A percentile compares a stretch with the other conserved stretches of the same genome.
These are phyloP conservation scores for Diospyros lotus DNA, from an alignment of 148 eudicot species.

Conservation along the genomic window DNA sequence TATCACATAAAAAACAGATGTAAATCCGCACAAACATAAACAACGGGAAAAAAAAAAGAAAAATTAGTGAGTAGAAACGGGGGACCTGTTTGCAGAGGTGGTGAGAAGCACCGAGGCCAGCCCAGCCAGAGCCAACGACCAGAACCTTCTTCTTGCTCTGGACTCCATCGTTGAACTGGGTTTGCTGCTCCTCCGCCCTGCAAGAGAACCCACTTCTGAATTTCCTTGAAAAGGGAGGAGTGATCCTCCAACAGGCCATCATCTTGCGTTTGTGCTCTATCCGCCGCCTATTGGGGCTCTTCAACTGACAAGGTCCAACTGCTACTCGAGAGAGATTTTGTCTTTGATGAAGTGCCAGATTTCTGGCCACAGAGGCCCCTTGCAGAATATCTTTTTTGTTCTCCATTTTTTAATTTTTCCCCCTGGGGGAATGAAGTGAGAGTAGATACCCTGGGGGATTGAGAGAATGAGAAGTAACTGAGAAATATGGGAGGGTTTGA, in stretches of 20 bases:
- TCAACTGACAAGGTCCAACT: neutral
- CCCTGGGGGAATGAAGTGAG: no score
- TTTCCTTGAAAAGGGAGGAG: constrained; percentile 18
- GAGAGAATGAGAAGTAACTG: no score
- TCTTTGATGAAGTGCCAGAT: neutral
- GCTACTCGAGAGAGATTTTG: neutral
- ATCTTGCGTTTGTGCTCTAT: neutral
- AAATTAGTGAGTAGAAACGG: neutral
- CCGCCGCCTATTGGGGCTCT: no score
- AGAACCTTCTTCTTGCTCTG: constrained; percentile 49
- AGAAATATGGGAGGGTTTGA: no score
- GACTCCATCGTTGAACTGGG: constrained; percentile 10
- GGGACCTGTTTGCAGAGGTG: constrained; percentile 69
- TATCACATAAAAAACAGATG: no score
- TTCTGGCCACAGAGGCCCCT: constrained; percentile 3
- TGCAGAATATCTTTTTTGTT: no score
- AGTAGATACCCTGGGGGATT: no score
- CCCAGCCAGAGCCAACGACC: constrained; percentile 78
- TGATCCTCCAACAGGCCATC: constrained; percentile 19
- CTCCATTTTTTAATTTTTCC: no score
- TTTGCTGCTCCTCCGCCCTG: constrained; percentile 42
- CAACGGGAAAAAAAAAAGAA: neutral
- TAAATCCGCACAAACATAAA: neutral
- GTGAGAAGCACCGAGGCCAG: constrained; percentile 75
- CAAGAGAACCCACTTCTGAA: constrained; percentile 25